A percentile compares a stretch with the other conserved stretches of the same genome.
These are phyloP conservation scores for Penicillium brevicompactum DNA, from an alignment of 2,329 filamentous ascomycete species.

Conservation along the genomic window DNA sequence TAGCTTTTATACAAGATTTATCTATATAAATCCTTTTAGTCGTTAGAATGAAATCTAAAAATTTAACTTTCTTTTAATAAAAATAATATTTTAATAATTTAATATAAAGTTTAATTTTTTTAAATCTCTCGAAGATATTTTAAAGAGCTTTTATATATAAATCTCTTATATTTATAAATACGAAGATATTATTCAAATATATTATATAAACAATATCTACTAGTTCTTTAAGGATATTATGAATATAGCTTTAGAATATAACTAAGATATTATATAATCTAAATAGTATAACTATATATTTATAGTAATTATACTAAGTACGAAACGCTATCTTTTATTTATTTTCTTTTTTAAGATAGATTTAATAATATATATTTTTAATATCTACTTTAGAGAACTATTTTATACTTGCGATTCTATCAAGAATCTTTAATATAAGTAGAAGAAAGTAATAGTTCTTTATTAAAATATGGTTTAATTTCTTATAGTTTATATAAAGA, in stretches of 20 bases:
- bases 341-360: not conserved
- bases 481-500: slow-evolving; percentile 1
- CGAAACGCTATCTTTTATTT: not conserved
- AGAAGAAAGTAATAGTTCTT: not conserved
- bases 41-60: too few species aligned
- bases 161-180: not conserved
- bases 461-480: not conserved
- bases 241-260: not conserved
- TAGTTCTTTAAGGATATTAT: not conserved
- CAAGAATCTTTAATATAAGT: not conserved
- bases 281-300: not conserved
- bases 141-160: not conserved
- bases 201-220: not conserved
- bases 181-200: not conserved
- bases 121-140: not conserved
- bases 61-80: too few species aligned
- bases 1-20: too few species aligned
- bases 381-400: not conserved
- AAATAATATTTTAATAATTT: too few species aligned
- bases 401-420: not conserved
- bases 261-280: not conserved
- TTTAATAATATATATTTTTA: not conserved
- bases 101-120: too few species aligned
- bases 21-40: too few species aligned
- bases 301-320: not conserved